Conservation (phyloP, 257 asterid genomes). For the Nicotiana sylvestris region DNA sequence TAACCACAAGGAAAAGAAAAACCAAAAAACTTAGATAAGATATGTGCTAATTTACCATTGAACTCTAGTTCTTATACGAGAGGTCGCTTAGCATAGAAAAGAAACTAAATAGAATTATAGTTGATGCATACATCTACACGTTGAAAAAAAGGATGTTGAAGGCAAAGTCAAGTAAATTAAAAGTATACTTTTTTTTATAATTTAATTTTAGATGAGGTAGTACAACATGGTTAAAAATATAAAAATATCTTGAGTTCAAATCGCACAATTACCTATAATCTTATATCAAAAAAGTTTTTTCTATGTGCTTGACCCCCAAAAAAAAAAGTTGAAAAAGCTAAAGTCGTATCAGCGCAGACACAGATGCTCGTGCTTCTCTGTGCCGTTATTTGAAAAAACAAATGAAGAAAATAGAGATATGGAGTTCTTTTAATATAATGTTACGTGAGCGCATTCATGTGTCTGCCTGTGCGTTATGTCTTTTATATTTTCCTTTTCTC, state of each 20-base stretch:
- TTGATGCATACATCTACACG: neutral
- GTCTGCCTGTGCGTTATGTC: constrained; percentile 1
- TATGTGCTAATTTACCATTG: neutral
- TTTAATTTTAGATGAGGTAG: no score
- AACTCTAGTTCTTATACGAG: neutral
- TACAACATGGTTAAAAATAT: no score
- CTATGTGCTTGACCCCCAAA: no score
- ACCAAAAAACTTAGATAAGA: neutral
- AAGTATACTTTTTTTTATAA: no score
- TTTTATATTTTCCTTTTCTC: neutral
- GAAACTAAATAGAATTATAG: neutral
- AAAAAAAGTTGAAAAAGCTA: no score
- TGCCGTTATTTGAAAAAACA: neutral
- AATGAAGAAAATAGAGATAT: constrained; percentile 3
- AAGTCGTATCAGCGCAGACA: no score
- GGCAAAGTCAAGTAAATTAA: no score
- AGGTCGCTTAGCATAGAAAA: no score
- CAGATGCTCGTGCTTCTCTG: neutral
- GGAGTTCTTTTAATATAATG: neutral
- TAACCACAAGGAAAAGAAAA: neutral
- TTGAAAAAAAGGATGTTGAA: neutral
- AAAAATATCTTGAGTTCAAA: no score
- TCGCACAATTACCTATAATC: no score
- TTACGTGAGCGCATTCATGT: constrained; percentile 5
- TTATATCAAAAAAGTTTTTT: no score